Percentiles rank a stretch among this genome's conserved stretches.
Conservation (phyloP, 768 basidiomycete genomes). For the Podaxis sp. region DNA sequence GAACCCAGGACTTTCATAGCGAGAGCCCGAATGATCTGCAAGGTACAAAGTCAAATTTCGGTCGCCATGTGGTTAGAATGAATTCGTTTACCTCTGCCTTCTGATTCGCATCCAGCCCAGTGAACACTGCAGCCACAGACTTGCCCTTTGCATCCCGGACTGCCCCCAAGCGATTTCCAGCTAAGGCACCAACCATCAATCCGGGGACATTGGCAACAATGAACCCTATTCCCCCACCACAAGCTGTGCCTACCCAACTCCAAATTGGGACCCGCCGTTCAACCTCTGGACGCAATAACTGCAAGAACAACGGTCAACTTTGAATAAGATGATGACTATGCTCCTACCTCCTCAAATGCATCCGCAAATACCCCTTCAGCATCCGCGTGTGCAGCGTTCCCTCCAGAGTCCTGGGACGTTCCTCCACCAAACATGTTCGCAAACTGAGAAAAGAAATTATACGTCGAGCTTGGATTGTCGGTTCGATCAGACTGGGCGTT, state of each 20-base stretch:
- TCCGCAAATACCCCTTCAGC: slow-evolving; percentile 82
- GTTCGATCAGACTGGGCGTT: slow-evolving; percentile 52
- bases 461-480: slow-evolving; percentile 61
- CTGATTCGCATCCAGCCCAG: slow-evolving; percentile 66
- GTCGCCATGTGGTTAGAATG: background rate
- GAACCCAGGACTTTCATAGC: slow-evolving; percentile 82
- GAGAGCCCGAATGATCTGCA: slow-evolving; percentile 73
- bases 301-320: background rate
- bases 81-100: slow-evolving; percentile 73
- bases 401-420: slow-evolving; percentile 23
- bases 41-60: background rate
- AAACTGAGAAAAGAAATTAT: slow-evolving; percentile 75
- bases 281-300: slow-evolving; percentile 82
- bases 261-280: slow-evolving; percentile 68
- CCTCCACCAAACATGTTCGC: slow-evolving; percentile 61
- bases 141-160: slow-evolving; percentile 93
- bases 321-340: background rate
- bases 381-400: slow-evolving; percentile 52
- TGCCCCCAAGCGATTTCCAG: slow-evolving; percentile 88
- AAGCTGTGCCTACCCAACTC: slow-evolving; percentile 69
- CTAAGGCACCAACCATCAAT: slow-evolving; percentile 78
- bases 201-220: slow-evolving; percentile 81
- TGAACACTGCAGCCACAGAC: slow-evolving; percentile 87
- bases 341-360: slow-evolving; percentile 82
- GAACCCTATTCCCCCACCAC: slow-evolving; percentile 64